Conservation (phyloP, 345 rosid species). For the Adansonia digitata region DNA sequence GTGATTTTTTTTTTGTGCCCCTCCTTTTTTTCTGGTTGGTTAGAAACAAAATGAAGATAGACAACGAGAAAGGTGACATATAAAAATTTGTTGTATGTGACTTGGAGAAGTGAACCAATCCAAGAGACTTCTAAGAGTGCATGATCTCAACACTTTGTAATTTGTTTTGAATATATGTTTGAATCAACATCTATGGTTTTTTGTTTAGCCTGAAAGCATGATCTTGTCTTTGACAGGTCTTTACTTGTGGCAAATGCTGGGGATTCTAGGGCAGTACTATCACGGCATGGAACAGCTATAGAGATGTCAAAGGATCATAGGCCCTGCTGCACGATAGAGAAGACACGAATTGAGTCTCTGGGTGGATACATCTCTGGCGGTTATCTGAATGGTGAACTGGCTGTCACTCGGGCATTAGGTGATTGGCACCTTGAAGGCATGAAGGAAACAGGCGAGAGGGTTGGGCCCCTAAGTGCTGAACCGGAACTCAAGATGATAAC, state of each 20-base stretch:
- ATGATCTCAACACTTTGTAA: background rate
- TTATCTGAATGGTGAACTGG: slow-evolving; percentile 68
- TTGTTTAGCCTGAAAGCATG: background rate
- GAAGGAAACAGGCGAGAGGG: slow-evolving; percentile 36
- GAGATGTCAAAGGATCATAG: slow-evolving; percentile 82
- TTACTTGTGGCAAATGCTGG: slow-evolving; percentile 91
- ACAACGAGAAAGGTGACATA: background rate
- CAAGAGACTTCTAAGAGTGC: background rate
- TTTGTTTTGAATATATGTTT: background rate
- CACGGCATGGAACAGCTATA: slow-evolving; percentile 50
- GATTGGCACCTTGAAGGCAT: slow-evolving; percentile 71
- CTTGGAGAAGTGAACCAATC: background rate
- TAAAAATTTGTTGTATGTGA: background rate
- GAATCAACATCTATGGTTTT: background rate
- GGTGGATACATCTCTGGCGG: slow-evolving; percentile 65
- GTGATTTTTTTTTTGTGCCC: background rate
- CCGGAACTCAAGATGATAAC: slow-evolving; percentile 66
- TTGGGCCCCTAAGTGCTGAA: slow-evolving; percentile 71
- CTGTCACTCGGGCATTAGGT: slow-evolving; percentile 78
- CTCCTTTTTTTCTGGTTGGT: background rate
- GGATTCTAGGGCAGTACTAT: slow-evolving; percentile 83
- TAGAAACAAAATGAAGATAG: background rate
- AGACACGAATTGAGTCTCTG: slow-evolving; percentile 50
- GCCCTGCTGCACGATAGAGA: slow-evolving; percentile 54
- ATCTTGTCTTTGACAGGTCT: slow-evolving; percentile 37